Evolutionary conservation across 176 grass and related monocot genomes (phyloP), one percentile per base, ranked within the genome.

Genomic region (Bonia amplexicaulis): DNA sequence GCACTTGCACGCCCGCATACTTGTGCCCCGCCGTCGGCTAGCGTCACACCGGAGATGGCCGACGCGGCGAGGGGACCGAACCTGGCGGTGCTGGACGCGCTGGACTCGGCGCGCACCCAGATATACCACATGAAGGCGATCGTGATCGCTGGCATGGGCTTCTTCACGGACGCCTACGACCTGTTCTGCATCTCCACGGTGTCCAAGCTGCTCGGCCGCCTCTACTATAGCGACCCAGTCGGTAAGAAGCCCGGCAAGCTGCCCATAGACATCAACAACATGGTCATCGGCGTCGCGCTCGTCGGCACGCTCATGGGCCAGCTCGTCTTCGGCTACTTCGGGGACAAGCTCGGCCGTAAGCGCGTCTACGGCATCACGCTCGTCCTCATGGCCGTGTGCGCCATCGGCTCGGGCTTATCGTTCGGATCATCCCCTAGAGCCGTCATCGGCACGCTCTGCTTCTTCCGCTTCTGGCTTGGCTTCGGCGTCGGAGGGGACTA

Each of bases 81-180:
- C 55, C 82, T 93, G 37, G 84, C 85, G 15, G 91, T 93, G 85
- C 88, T 93, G 57, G 77, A 88, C 0, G 85, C 87, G 71, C 88
- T 93, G 60, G 88, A 93, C 81, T 62, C 75, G 82, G 91, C 85
- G 83, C 88, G 83, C 66, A 93, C 91, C 1, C 91, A 93, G 67
- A 73, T 87, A 80, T 93, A 93, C 72, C 91, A 93, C 71, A 74
- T 90, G 78, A 90, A 83, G 74, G 52, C 87, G 49, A 93, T 93
- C 31, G 82, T 97, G 1, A 92, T 97, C 70, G 94, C 94, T 19
- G 94, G 94, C 11, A 94, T 92, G 89, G 94, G 94, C 0, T 97
- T 97, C 83, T 97, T 97, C 68, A 97, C 92, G 6, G 94, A 97
- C 42, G 94, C 94, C 0, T 97, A 97, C 76, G 94, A 97, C 52